Conservation (phyloP, 768 basidiomycete species). For the Kwoniella europaea region DNA sequence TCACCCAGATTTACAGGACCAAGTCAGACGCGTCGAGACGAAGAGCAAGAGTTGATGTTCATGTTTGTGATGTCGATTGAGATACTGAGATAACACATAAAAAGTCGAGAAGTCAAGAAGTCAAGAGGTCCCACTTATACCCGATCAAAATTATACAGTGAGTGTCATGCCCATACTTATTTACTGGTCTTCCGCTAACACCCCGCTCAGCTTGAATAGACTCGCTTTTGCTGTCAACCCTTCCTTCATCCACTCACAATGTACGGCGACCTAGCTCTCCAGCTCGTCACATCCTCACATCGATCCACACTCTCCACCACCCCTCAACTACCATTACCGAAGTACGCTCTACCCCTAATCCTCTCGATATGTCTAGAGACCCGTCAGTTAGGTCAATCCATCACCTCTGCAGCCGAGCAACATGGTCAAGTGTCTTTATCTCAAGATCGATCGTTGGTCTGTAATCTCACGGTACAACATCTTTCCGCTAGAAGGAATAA, state of each 20-base stretch:
- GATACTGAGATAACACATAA: too few relatives aligned
- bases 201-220: not conserved
- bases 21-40: conserved; percentile 2
- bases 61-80: too few relatives aligned
- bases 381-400: conserved; percentile 68
- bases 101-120: too few relatives aligned
- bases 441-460: conserved; percentile 64
- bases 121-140: too few relatives aligned
- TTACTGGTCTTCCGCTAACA: not conserved
- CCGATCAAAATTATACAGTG: not conserved
- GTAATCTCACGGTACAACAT: conserved; percentile 79
- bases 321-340: conserved; percentile 71
- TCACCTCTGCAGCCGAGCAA: conserved; percentile 53
- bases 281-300: conserved; percentile 83
- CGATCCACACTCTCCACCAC: conserved; percentile 73
- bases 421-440: conserved; percentile 56
- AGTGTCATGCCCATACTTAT: not conserved
- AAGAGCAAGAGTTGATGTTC: not conserved
- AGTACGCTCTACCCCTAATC: conserved; percentile 89
- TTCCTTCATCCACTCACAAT: conserved; percentile 34
- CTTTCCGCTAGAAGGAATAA: conserved; percentile 90
- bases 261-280: conserved; percentile 77
- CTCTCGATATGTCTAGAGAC: conserved; percentile 87
- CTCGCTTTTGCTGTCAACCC: not conserved
- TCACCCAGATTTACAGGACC: too few relatives aligned